Percentiles rank a stretch among this genome's conserved stretches.
These are phyloP conservation scores for Agastache rugosa DNA, from an alignment of 257 asterid species.

Conservation along the genomic window DNA sequence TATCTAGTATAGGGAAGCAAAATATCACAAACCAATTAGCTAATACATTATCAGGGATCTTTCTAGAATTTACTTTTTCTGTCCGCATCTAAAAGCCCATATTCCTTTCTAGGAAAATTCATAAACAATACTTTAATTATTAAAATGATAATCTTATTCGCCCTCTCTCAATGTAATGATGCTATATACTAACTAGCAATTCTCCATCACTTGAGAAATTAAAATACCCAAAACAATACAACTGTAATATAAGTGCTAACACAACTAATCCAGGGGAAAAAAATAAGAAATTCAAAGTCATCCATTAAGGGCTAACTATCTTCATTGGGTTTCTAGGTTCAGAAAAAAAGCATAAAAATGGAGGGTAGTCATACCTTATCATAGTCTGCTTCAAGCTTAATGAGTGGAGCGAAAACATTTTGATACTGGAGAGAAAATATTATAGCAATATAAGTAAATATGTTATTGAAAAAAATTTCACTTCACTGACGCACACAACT, in stretches of 20 bases:
- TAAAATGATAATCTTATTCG: not conserved
- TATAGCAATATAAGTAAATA: constrained; percentile 34
- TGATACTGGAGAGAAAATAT: constrained; percentile 71
- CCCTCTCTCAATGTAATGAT: not conserved
- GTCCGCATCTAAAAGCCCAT: constrained; percentile 17
- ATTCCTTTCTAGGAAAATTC: not conserved
- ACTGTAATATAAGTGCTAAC: not conserved
- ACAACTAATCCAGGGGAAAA: not conserved
- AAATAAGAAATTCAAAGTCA: not conserved
- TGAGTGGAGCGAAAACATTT: constrained; percentile 97
- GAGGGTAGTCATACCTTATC: constrained; percentile 70
- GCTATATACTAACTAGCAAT: not conserved
- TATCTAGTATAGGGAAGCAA: not conserved
- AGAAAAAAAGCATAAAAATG: not conserved
- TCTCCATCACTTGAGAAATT: not conserved
- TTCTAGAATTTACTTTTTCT: not conserved
- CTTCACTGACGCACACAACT: constrained; percentile 6
- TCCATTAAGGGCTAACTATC: not conserved
- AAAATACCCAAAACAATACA: not conserved
- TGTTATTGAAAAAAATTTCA: constrained; percentile 5
- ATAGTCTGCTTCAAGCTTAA: constrained; percentile 99
- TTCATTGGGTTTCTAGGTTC: not conserved
- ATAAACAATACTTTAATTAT: constrained; percentile 5
- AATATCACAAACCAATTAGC: not conserved
- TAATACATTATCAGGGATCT: not conserved